These are phyloP conservation scores for Nasturtium officinale DNA, from an alignment of 345 rosid genomes.

Conservation along the genomic window DNA sequence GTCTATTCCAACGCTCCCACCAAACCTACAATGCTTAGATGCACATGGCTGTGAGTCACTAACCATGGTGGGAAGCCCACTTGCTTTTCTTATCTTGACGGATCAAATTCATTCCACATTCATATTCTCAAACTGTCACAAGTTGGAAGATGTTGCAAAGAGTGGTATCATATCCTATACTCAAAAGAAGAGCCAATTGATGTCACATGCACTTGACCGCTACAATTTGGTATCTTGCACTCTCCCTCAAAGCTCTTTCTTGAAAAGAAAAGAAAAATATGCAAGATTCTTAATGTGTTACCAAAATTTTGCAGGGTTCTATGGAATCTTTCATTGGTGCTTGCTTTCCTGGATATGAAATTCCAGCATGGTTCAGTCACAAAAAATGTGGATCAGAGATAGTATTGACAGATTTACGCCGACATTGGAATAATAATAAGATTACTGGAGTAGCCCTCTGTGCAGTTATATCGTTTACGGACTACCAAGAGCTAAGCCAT, in stretches of 20 bases:
- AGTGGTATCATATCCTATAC: neutral
- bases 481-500: neutral
- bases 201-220: neutral
- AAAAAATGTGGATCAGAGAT: neutral
- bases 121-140: slow-evolving; percentile 5
- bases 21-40: slow-evolving; percentile 18
- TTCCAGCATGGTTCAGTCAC: slow-evolving; percentile 13
- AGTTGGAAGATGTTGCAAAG: neutral
- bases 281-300: neutral
- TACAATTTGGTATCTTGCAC: neutral
- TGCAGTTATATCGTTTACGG: slow-evolving; percentile 8
- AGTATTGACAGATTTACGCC: neutral
- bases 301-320: neutral
- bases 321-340: neutral
- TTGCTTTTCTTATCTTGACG: neutral
- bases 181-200: neutral
- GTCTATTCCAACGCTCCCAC: slow-evolving; percentile 14
- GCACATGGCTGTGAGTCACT: slow-evolving; percentile 16
- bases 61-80: slow-evolving; percentile 1
- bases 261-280: too few relatives aligned
- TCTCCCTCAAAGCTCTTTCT: neutral
- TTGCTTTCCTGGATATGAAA: slow-evolving; percentile 14
- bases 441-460: slow-evolving; percentile 4
- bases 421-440: neutral
- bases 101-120: neutral